Base-by-base conservation (phyloP, 345 rosid genomes). In the Draba incana region DNA sequence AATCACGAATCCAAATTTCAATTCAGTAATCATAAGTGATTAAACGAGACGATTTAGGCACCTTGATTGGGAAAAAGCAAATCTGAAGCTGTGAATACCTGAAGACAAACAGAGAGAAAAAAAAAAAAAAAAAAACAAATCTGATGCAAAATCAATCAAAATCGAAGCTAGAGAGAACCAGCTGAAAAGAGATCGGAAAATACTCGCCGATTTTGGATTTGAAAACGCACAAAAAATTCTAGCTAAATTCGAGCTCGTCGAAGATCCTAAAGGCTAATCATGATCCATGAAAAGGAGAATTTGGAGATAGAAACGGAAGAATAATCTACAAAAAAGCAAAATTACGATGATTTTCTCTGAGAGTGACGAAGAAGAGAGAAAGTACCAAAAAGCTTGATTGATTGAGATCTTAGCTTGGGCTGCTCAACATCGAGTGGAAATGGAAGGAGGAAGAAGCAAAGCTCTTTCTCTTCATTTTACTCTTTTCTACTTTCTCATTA, bases 381-480 rank as follows among this genome's bases (percentile, higher is more conserved):
- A 51, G 43, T 49, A 59, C 51, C 66, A 13, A 13, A 13, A 20
- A 41, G 39, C 4, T 60, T 28, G 66, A 59, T 50, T 31, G 52
- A 69, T 20, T 20, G 66, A 58, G 66, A 58, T 58, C 66, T 35
- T 66, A 43, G 70, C 49, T 57, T 68, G 42, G 44, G 47, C 66
- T 15, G 66, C 35, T 59, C 15, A 69, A 49, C 35, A 49, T 59
- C 52, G 15, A 60, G 66, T 60, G 60, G 43, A 60, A 51, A 69
- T 69, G 52, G 66, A 48, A 69, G 66, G 50, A 58, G 5, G 73
- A 58, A 58, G 58, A 69, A 58, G 73, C 66, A 3, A 28, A 24
- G 3, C 56, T 46, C 64, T 57, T 47, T 47, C 64, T 56, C 46
- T 67, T 68, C 64, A 10, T 46, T 68, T 45, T 56, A 46, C 64